These are phyloP conservation scores for Mucor indicus DNA, from an alignment of 371 early-diverging fungal species.

Conservation along the genomic window DNA sequence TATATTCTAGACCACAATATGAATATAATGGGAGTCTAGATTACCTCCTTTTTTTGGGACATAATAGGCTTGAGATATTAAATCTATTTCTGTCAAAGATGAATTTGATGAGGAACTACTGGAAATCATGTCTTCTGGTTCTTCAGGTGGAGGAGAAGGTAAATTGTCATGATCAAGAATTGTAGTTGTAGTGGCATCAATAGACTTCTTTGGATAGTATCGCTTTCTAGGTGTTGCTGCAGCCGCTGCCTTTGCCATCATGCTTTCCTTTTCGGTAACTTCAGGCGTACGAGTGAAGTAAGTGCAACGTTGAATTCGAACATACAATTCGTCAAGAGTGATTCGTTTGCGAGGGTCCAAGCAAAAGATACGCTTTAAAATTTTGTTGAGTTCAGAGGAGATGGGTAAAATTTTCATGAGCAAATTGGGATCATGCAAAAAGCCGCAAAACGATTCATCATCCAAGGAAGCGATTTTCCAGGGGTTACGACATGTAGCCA, in stretches of 20 bases:
- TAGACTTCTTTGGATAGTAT: no score
- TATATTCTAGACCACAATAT: slow-evolving; percentile 6
- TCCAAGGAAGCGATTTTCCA: slow-evolving; percentile 74
- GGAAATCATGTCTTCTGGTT: not conserved
- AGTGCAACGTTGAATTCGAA: slow-evolving; percentile 56
- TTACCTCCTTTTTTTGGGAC: slow-evolving; percentile 1
- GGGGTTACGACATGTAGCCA: slow-evolving; percentile 75
- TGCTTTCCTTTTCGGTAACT: slow-evolving; percentile 20
- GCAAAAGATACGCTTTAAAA: slow-evolving; percentile 73
- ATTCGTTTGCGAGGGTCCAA: slow-evolving; percentile 70
- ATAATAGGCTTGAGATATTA: not conserved
- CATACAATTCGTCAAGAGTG: slow-evolving; percentile 57
- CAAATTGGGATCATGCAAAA: slow-evolving; percentile 56
- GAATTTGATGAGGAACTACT: no score
- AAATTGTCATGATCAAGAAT: not conserved
- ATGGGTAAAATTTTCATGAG: slow-evolving; percentile 66
- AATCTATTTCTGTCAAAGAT: no score
- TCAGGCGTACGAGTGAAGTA: slow-evolving; percentile 54
- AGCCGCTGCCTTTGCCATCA: slow-evolving; percentile 1
- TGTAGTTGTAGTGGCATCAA: no score
- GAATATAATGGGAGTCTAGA: slow-evolving; percentile 13
- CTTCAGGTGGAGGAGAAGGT: not conserved
- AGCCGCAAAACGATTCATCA: slow-evolving; percentile 74
- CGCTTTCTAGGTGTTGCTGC: no score
- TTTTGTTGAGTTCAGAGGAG: slow-evolving; percentile 66